Evolutionary conservation across 2,329 filamentous ascomycete species (phyloP).

Genomic region (Diaporthe sp.): DNA sequence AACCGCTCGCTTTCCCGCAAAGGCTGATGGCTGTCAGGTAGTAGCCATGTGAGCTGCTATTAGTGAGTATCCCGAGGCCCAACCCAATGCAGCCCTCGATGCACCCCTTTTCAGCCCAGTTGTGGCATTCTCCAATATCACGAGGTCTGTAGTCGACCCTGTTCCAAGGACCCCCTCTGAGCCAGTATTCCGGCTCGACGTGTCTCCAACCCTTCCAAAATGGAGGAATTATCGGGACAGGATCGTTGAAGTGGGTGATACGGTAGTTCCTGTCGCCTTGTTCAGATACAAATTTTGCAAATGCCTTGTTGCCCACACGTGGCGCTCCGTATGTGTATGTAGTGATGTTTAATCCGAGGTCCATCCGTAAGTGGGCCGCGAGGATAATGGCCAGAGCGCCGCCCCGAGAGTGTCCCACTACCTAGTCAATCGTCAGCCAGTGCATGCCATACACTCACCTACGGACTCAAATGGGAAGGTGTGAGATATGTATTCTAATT

Average conservation of each 20-base stretch:
- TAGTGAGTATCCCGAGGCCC: not conserved
- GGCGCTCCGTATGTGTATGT: not conserved
- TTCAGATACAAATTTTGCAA: not conserved
- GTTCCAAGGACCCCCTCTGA: not conserved
- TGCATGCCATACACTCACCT: too few species aligned
- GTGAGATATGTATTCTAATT: too few species aligned
- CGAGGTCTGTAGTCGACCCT: not conserved
- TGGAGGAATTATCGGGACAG: not conserved
- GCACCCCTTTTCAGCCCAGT: not conserved
- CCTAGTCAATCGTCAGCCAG: not conserved
- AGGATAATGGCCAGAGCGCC: slow-evolving; percentile 1
- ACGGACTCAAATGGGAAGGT: too few species aligned
- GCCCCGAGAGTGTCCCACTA: not conserved
- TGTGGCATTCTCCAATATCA: not conserved
- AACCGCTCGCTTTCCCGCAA: not conserved
- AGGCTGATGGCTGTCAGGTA: slow-evolving; percentile 1
- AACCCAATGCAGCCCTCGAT: not conserved
- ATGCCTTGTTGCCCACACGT: not conserved
- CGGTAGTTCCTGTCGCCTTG: slow-evolving; percentile 9
- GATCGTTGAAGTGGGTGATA: slow-evolving; percentile 1
- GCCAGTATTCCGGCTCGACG: slow-evolving; percentile 1
- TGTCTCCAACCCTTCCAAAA: not conserved
- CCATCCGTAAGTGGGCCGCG: not conserved
- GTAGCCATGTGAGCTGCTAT: not conserved
- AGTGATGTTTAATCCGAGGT: not conserved